These are phyloP conservation scores for Suillus alpinus DNA, from an alignment of 768 basidiomycete species.

Conservation along the genomic window DNA sequence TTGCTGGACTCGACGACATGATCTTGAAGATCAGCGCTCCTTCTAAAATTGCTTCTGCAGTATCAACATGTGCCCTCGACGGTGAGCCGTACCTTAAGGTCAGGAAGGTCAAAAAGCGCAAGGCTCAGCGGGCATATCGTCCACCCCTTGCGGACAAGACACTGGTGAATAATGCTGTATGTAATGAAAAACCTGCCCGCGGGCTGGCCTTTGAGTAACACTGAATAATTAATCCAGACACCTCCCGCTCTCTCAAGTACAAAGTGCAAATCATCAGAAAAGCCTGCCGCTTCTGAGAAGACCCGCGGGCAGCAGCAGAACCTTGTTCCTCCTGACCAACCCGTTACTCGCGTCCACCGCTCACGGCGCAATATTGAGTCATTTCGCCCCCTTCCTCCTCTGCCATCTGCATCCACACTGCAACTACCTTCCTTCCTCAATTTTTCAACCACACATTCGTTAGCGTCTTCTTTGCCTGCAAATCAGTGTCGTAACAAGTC, in stretches of 20 bases:
- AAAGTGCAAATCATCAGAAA: neutral
- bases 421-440: slow-evolving; percentile 38
- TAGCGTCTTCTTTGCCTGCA: slow-evolving; percentile 11
- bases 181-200: slow-evolving; percentile 13
- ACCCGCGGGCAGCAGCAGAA: neutral
- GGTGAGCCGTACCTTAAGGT: slow-evolving; percentile 17
- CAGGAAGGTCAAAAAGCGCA: slow-evolving; percentile 24
- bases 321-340: slow-evolving; percentile 7
- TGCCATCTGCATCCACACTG: slow-evolving; percentile 37
- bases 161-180: slow-evolving; percentile 26
- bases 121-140: slow-evolving; percentile 20
- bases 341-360: slow-evolving; percentile 15
- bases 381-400: slow-evolving; percentile 32
- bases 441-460: slow-evolving; percentile 20
- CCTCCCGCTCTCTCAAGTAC: slow-evolving; percentile 2
- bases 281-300: neutral
- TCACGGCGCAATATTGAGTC: slow-evolving; percentile 10
- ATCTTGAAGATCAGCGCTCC: slow-evolving; percentile 33
- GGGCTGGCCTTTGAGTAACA: slow-evolving; percentile 13
- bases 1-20: slow-evolving; percentile 42
- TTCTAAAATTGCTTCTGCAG: slow-evolving; percentile 26
- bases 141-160: slow-evolving; percentile 33
- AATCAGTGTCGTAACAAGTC: slow-evolving; percentile 6
- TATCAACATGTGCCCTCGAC: slow-evolving; percentile 20
- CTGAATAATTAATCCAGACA: slow-evolving; percentile 9